Base-by-base conservation (phyloP, 2,329 filamentous ascomycete genomes). In the Leptosphaerulina australis region DNA sequence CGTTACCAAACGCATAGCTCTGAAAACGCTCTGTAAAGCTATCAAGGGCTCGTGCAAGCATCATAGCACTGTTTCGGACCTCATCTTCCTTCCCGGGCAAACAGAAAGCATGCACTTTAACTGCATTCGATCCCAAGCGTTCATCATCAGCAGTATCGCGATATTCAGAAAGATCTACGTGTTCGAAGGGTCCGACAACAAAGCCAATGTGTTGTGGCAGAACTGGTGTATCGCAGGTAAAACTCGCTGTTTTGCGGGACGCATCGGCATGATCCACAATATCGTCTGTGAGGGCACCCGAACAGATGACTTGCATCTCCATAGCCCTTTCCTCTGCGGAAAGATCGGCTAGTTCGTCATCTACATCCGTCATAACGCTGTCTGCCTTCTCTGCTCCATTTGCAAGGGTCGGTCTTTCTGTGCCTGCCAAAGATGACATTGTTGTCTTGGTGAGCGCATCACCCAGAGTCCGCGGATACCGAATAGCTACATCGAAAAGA, bases 181-280 rank as follows among this genome's bases (percentile, higher is more conserved):
- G 88, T 72, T 97, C 91, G 69, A 99, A 99, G 0, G 95, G 94
- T 0, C 95, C 94, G 47, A 97, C 84, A 2, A 91, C 90, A 71
- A 99, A 96, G 4, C 92, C 93, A 57, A 99, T 86, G 69, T 97
- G 93, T 55, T 92, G 88, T 1, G 93, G 88, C 1, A 91, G 86
- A 7, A 94, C 84, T 40, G 85, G 52, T 83, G 82, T 58, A 44
- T 64, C 64, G 53, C 89, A 87, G 46, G 86, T 84, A 68, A 97
- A 99, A 0, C 88, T 90, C 68, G 94, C 89, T 2, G 90, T 91
- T 74, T 96, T 97, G 69, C 91, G 91, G 18, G 84, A 85, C 44
- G 89, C 81, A 62, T 97, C 89, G 20, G 83, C 81, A 10, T 87
- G 83, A 63, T 96, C 89, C 24, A 87, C 79, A 30, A 87, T 83